phyloP scores from a whole-genome alignment of 2,329 filamentous ascomycete species.

The Hymenoscyphus repandus region DNA sequence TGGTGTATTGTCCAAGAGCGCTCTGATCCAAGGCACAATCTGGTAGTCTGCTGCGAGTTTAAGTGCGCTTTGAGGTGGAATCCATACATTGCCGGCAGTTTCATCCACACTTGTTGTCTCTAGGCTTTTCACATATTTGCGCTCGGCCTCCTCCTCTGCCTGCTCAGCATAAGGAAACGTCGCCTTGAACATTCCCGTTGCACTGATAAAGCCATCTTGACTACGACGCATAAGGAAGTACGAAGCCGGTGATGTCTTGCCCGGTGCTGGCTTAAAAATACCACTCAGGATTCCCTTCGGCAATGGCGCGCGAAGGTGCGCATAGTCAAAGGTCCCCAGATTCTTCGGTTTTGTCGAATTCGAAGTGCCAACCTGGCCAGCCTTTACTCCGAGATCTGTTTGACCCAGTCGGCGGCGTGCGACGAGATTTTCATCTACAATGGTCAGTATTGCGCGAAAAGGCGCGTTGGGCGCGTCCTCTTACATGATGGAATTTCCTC shows the following conservation, averaged over 20 bases:
- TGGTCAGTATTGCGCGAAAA: conserved; percentile 17
- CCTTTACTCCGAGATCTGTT: conserved; percentile 82
- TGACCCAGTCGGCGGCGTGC: conserved; percentile 83
- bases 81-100: conserved; percentile 96
- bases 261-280: conserved; percentile 55
- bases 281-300: conserved; percentile 89
- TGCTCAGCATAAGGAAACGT: conserved; percentile 74
- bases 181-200: conserved; percentile 89
- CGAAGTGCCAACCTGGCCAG: conserved; percentile 63
- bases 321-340: conserved; percentile 88
- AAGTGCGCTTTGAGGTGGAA: conserved; percentile 76
- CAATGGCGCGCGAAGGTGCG: conserved; percentile 85
- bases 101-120: conserved; percentile 80
- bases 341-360: conserved; percentile 69
- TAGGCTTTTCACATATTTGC: conserved; percentile 79
- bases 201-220: conserved; percentile 77
- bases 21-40: conserved; percentile 81
- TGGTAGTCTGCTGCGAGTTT: conserved; percentile 80
- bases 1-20: conserved; percentile 83
- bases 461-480: conserved; percentile 29
- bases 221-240: conserved; percentile 97
- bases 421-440: conserved; percentile 40
- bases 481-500: conserved; percentile 61
- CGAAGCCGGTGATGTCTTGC: conserved; percentile 70
- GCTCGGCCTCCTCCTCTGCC: conserved; percentile 69